These are phyloP conservation scores for Phaeotremella skinneri DNA, from an alignment of 768 basidiomycete genomes.

Conservation along the genomic window DNA sequence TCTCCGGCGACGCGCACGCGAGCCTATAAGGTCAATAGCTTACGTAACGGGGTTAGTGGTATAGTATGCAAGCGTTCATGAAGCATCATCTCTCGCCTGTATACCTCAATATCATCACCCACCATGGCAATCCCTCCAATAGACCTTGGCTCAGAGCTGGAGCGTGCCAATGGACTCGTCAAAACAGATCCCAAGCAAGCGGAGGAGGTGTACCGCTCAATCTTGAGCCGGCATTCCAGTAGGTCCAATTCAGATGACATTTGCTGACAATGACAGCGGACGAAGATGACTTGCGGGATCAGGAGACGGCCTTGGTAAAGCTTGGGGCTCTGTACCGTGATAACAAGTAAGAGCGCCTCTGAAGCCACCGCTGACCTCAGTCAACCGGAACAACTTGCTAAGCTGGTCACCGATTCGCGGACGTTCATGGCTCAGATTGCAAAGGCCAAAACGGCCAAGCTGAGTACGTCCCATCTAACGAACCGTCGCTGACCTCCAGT, in stretches of 20 bases:
- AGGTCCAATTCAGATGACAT: constrained; percentile 8
- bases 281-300: constrained; percentile 67
- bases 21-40: no score
- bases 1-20: no score
- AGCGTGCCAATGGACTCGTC: constrained; percentile 59
- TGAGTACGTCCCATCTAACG: constrained; percentile 61
- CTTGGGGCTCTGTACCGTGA: constrained; percentile 84
- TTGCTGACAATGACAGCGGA: constrained; percentile 41
- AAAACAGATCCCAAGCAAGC: constrained; percentile 61
- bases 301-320: constrained; percentile 79
- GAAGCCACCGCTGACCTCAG: constrained; percentile 53
- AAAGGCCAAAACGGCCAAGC: constrained; percentile 94
- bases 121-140: constrained; percentile 20
- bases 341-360: constrained; percentile 61
- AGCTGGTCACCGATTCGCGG: constrained; percentile 78
- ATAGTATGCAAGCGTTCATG: no score
- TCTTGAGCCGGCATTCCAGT: constrained; percentile 56
- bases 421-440: constrained; percentile 90
- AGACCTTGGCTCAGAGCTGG: constrained; percentile 47
- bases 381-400: constrained; percentile 77
- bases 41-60: no score
- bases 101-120: no score
- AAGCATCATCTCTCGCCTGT: no score
- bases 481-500: constrained; percentile 57
- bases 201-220: constrained; percentile 71